Base-by-base conservation (phyloP, 2,329 filamentous ascomycete genomes). In the Neospermospora avenae region DNA sequence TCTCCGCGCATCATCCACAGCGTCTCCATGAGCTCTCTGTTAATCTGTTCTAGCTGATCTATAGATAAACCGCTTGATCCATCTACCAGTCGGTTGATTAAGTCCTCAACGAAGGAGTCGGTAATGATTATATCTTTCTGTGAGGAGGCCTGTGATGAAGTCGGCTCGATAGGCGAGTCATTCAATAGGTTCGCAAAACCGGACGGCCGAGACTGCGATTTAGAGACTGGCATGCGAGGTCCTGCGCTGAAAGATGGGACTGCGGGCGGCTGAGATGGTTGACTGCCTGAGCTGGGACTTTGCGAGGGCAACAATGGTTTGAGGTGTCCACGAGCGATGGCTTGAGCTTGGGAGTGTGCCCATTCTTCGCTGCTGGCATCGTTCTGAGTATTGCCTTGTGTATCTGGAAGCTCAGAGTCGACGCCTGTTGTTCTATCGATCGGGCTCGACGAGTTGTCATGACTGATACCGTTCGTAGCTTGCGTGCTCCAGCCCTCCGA, bases 41-140 rank as follows among this genome's bases (percentile, higher is more conserved):
- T 93, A 72, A 97, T 87, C 75, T 98, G 93, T 78, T 98, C 93
- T 20, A 99, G 78, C 74, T 99, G 93, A 76, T 99, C 95, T 55
- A 99, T 90, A 0, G 88, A 69, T 34, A 66, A 72, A 1, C 71
- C 71, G 31, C 67, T 71, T 20, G 68, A 68, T 24, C 68, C 65
- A 24, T 66, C 63, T 1, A 68, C 67, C 1, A 73, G 60, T 18
- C 59, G 58, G 13, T 44, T 57, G 1, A 70, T 54, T 11, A 73
- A 25, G 25, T 67, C 60, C 1, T 67, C 61, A 11, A 69, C 46
- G 44, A 69, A 72, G 14, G 37, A 70, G 13, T 82, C 78, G 31
- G 80, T 73, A 3, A 81, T 65, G 39, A 81, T 68, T 7, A 69
- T 55, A 14, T 71, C 69, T 56, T 68, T 71, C 45, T 72, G 67